phyloP scores from a whole-genome alignment of 2,329 filamentous ascomycete species.

The Trichoderma brevicompactum region DNA sequence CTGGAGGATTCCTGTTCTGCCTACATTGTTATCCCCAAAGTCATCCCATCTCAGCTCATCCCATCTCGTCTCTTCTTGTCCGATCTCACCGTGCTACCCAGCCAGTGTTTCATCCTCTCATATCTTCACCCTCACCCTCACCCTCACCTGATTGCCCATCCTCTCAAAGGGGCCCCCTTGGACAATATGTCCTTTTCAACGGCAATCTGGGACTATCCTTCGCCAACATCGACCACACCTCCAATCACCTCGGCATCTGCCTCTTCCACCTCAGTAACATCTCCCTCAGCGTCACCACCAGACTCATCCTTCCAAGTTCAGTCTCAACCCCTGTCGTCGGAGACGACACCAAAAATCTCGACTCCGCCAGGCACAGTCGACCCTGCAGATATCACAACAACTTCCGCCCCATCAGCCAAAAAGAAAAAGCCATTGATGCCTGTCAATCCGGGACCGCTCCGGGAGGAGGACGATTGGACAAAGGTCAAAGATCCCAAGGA shows the following conservation, averaged over 20 bases:
- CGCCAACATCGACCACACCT: conserved; percentile 15
- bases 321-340: neutral
- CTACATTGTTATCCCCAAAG: neutral
- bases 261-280: conserved; percentile 15
- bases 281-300: conserved; percentile 18
- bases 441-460: conserved; percentile 28
- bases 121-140: too few relatives aligned
- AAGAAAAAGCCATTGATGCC: conserved; percentile 27
- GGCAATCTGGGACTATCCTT: conserved; percentile 27
- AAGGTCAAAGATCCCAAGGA: conserved; percentile 38
- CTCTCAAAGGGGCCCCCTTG: neutral
- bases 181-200: conserved; percentile 27
- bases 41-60: neutral
- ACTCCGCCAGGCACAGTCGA: conserved; percentile 15
- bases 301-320: conserved; percentile 17
- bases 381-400: conserved; percentile 16
- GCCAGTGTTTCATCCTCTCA: neutral
- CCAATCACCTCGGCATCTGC: conserved; percentile 17
- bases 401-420: conserved; percentile 13
- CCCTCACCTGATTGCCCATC: neutral
- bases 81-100: too few relatives aligned
- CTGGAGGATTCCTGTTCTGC: neutral
- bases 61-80: neutral
- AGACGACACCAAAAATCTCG: neutral
- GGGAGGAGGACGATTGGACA: conserved; percentile 40